A percentile compares a stretch with the other conserved stretches of the same genome.
phyloP scores from a whole-genome alignment of 345 rosid species.

The Garcia nutans region DNA sequence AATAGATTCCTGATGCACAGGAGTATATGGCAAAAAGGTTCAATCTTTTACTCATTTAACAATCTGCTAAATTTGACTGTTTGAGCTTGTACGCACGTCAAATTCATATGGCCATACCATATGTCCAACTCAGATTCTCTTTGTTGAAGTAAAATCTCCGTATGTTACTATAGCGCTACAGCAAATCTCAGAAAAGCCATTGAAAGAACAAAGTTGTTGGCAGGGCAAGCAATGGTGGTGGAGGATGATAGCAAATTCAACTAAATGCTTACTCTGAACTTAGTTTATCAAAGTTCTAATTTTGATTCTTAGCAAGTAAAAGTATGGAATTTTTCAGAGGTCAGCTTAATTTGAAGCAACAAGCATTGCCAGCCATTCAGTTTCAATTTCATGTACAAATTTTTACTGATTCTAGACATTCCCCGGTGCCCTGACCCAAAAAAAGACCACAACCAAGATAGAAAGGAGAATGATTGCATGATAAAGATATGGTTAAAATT shows the following conservation, averaged over 20 bases:
- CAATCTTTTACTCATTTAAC: not conserved
- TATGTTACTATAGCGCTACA: not conserved
- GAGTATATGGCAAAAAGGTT: not conserved
- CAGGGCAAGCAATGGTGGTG: not conserved
- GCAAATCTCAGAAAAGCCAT: not conserved
- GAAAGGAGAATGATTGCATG: not conserved
- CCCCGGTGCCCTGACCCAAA: not conserved
- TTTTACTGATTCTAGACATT: not conserved
- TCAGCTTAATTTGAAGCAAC: not conserved
- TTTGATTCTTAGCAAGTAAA: not conserved
- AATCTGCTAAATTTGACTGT: not conserved
- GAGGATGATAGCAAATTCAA: not conserved
- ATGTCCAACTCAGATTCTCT: not conserved
- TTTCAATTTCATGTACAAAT: not conserved
- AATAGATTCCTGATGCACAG: not conserved
- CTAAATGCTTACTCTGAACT: not conserved
- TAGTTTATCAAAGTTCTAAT: not conserved
- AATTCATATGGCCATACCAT: not conserved
- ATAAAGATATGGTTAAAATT: too few relatives aligned
- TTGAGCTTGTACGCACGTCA: not conserved
- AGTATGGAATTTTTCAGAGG: not conserved
- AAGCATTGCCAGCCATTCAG: not conserved
- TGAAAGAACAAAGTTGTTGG: not conserved
- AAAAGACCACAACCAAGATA: not conserved
- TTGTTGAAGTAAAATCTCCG: not conserved